Base-by-base conservation (phyloP, 305 asterid species). In the Ajuga reptans region DNA sequence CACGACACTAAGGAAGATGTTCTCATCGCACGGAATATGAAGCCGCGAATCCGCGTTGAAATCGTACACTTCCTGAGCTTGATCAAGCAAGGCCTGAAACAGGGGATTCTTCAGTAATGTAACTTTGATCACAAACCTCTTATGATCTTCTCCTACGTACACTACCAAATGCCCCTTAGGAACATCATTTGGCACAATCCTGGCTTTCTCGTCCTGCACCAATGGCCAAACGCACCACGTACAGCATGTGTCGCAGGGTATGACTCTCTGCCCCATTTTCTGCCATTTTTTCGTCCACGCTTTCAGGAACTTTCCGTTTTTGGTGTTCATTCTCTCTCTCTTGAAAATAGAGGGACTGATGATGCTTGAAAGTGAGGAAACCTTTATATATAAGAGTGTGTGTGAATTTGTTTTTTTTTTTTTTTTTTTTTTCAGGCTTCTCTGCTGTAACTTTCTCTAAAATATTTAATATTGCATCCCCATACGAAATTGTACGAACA, bases 121-220 rank as follows among this genome's bases (percentile, higher is more conserved):
- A 31, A 93, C 82, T 67, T 89, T 85, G 82, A 91, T 93, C 24
- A 93, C 97, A 45, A 79, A 89, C 73, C 97, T 84, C 74, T 85
- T 91, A 41, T 73, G 84, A 51, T 62, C 72, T 42, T 87, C 90
- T 3, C 99, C 99, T 3, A 93, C 97, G 18, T 91, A 93, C 45
- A 91, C 94, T 16, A 83, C 97, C 77, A 83, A 56, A 69, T 93
- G 99, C 21, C 99, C 99, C 83, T 83, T 93, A 0, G 99, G 97
- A 29, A 93, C 99, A 33, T 91, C 99, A 9, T 80, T 78, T 0
- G 96, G 97, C 42, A 92, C 88, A 42, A 71, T 72, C 63, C 75
- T 75, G 73, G 82, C 85, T 60, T 77, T 75, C 74, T 83, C 86
- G 17, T 82, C 89, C 15, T 73, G 81, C 56, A 59, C 17, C 3